These are phyloP conservation scores for Coriolopsis trogii DNA, from an alignment of 1,284 basidiomycete species.

Conservation along the genomic window DNA sequence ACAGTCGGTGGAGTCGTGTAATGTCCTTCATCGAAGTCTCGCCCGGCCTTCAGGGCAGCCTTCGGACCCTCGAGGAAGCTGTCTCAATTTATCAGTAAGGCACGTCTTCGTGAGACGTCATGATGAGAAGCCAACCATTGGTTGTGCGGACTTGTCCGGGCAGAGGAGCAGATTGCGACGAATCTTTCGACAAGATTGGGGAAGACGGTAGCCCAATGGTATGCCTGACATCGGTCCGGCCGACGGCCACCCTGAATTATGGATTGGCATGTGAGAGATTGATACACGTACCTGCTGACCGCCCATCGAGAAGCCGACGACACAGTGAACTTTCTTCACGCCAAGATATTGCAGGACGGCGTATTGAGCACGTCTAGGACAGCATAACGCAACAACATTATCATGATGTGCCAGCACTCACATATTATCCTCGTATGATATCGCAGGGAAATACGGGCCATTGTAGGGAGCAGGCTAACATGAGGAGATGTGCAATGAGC, in stretches of 20 bases:
- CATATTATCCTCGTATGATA: constrained; percentile 36
- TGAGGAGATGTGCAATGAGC: background rate
- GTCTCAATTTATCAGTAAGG: background rate
- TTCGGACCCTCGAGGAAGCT: constrained; percentile 45
- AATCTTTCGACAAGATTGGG: constrained; percentile 42
- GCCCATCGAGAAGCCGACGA: constrained; percentile 37
- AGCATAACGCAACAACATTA: background rate
- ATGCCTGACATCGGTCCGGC: constrained; percentile 25
- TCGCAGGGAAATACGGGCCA: constrained; percentile 37
- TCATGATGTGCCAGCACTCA: background rate
- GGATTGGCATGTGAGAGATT: background rate
- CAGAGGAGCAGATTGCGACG: constrained; percentile 40
- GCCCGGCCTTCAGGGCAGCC: constrained; percentile 38
- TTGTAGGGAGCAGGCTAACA: constrained; percentile 35
- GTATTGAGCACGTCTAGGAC: constrained; percentile 30
- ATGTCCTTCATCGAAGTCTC: constrained; percentile 40
- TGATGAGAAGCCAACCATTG: constrained; percentile 34
- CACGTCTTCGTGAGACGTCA: background rate
- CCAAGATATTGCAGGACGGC: constrained; percentile 31
- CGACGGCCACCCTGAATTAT: no score
- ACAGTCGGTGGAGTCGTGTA: constrained; percentile 36
- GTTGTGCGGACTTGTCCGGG: constrained; percentile 43
- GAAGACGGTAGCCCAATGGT: constrained; percentile 39
- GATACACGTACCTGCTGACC: constrained; percentile 31
- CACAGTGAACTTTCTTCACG: constrained; percentile 30